Percentiles rank a stretch among this genome's conserved stretches.
Conservation (phyloP, 768 basidiomycete genomes). For the Gautieria morchelliformis region DNA sequence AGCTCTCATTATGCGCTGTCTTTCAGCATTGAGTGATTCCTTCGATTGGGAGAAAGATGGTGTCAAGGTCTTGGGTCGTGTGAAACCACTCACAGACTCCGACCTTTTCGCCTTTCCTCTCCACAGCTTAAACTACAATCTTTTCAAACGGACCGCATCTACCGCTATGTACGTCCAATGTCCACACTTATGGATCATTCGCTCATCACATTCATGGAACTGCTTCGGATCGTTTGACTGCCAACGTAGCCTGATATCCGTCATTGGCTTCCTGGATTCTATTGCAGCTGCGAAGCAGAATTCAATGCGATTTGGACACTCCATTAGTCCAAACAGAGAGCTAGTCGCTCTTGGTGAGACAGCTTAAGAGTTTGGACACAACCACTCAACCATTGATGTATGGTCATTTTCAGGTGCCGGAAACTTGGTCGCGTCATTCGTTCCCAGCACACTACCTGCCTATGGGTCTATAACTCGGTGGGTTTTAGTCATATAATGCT, state of each 20-base stretch:
- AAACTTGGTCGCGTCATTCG: constrained; percentile 68
- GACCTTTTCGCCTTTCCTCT: constrained; percentile 73
- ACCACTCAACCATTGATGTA: background rate
- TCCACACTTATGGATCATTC: background rate
- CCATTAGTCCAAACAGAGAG: constrained; percentile 90
- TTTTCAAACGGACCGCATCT: constrained; percentile 70
- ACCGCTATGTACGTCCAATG: constrained; percentile 57
- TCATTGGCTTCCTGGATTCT: constrained; percentile 89
- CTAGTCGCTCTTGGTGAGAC: constrained; percentile 70
- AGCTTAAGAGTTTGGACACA: background rate
- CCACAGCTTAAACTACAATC: constrained; percentile 43
- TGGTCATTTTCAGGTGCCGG: constrained; percentile 38
- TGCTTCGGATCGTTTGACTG: background rate
- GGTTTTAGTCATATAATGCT: constrained; percentile 11
- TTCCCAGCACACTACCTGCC: constrained; percentile 85
- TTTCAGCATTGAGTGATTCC: constrained; percentile 54
- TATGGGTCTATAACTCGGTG: constrained; percentile 90
- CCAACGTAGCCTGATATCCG: constrained; percentile 50
- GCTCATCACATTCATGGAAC: background rate
- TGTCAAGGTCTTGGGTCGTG: constrained; percentile 74
- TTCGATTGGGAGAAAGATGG: constrained; percentile 71
- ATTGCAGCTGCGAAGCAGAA: constrained; percentile 96
- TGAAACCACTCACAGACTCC: constrained; percentile 41
- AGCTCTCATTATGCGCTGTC: background rate
- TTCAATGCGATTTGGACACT: constrained; percentile 72